Evolutionary conservation across 805 yeast species (phyloP).

Genomic region (Metschnikowia drakensbergensis): DNA sequence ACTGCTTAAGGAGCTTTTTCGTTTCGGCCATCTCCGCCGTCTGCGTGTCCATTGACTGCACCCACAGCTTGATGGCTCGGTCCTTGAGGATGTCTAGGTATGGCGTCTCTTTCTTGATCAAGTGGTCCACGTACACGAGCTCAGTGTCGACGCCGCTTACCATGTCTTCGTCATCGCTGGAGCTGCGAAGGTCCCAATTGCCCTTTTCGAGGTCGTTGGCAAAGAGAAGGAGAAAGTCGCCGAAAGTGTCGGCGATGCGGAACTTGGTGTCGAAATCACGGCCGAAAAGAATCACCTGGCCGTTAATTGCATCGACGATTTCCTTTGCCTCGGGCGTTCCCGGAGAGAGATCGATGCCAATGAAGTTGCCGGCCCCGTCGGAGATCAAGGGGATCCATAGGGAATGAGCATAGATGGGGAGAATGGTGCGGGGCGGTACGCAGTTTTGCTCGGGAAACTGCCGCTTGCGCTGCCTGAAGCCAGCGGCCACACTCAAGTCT

Average conservation of each 20-base stretch:
- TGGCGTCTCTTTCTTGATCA: conserved; percentile 38
- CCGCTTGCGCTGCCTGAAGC: not conserved
- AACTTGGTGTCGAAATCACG: conserved; percentile 90
- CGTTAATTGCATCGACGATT: conserved; percentile 47
- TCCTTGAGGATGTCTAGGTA: conserved; percentile 41
- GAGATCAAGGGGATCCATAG: conserved; percentile 90
- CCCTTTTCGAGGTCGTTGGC: conserved; percentile 88
- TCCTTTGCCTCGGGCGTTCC: conserved; percentile 7
- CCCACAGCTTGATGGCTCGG: conserved; percentile 34
- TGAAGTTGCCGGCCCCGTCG: conserved; percentile 86
- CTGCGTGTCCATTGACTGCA: conserved; percentile 20
- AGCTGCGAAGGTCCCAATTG: conserved; percentile 60
- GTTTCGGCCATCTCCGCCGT: conserved; percentile 5
- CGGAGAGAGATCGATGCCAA: conserved; percentile 70
- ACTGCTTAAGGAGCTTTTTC: conserved; percentile 6
- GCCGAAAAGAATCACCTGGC: conserved; percentile 91
- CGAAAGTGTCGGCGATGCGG: conserved; percentile 84
- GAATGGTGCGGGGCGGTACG: conserved; percentile 72
- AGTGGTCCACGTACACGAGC: conserved; percentile 62
- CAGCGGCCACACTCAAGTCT: not conserved
- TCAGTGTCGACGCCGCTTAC: conserved; percentile 62
- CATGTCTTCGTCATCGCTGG: conserved; percentile 44
- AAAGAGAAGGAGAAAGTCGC: conserved; percentile 75
- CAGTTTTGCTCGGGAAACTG: conserved; percentile 51
- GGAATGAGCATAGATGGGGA: conserved; percentile 78